These are phyloP conservation scores for Capronia americana DNA, from an alignment of 2,329 filamentous ascomycete genomes.

Conservation along the genomic window DNA sequence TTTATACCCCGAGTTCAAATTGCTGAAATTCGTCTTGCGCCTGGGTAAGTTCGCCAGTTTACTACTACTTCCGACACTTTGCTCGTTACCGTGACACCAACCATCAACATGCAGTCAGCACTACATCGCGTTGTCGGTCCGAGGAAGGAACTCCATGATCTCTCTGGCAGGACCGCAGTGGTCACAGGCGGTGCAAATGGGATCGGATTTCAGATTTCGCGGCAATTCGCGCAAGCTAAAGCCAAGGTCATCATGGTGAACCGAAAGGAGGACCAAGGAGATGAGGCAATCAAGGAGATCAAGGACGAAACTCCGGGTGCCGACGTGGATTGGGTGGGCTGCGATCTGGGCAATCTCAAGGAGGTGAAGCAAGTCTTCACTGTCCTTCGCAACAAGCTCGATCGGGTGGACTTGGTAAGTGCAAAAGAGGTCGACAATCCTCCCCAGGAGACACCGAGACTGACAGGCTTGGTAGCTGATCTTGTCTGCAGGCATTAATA, in stretches of 20 bases:
- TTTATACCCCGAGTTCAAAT: background rate
- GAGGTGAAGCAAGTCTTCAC: slow-evolving; percentile 50
- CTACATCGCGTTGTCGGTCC: background rate
- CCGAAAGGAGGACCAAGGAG: background rate
- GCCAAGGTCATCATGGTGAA: background rate
- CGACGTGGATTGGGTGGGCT: slow-evolving; percentile 51
- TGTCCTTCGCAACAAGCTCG: slow-evolving; percentile 45
- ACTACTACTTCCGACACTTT: background rate
- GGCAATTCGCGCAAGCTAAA: background rate
- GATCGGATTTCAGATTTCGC: background rate
- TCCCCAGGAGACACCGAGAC: background rate
- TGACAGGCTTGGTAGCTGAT: background rate
- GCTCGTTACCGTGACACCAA: background rate
- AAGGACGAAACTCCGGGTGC: slow-evolving; percentile 20
- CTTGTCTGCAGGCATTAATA: background rate
- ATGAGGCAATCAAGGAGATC: background rate
- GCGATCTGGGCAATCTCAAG: slow-evolving; percentile 51
- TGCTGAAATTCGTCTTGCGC: background rate
- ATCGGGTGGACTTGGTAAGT: slow-evolving; percentile 49
- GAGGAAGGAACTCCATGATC: background rate
- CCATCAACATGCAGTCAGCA: background rate
- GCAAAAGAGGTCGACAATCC: background rate
- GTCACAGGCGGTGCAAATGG: background rate
- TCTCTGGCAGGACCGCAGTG: background rate
- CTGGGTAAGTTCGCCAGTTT: background rate